Conservation (phyloP, 345 rosid species). For the Xanthoceras sorbifolium region DNA sequence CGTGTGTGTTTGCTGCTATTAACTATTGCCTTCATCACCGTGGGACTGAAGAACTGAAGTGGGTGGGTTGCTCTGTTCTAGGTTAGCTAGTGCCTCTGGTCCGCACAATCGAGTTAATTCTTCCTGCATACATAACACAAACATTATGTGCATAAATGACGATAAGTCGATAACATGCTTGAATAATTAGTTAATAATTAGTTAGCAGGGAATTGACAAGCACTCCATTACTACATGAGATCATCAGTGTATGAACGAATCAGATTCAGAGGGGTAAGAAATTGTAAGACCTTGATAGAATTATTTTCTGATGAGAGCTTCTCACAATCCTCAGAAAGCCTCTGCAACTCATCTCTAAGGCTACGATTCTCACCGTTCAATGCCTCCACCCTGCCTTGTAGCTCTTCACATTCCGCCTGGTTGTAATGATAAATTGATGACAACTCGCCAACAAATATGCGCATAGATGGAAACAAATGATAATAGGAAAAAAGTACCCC, state of each 20-base stretch:
- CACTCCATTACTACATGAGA: neutral
- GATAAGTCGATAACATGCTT: neutral
- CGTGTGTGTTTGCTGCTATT: slow-evolving; percentile 4
- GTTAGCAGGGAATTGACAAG: neutral
- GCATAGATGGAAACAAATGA: neutral
- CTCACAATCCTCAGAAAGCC: slow-evolving; percentile 83
- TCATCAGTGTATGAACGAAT: neutral
- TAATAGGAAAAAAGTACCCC: neutral
- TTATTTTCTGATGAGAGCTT: slow-evolving; percentile 81
- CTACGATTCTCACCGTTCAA: slow-evolving; percentile 59
- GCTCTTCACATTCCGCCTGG: slow-evolving; percentile 94
- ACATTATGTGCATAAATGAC: neutral
- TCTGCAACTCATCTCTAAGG: slow-evolving; percentile 78
- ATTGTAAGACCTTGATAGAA: slow-evolving; percentile 64
- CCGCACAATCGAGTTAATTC: slow-evolving; percentile 70
- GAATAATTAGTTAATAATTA: neutral
- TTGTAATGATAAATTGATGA: neutral
- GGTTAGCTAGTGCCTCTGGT: slow-evolving; percentile 70
- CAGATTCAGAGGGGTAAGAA: neutral
- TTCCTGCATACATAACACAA: slow-evolving; percentile 45
- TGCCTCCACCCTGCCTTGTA: slow-evolving; percentile 73
- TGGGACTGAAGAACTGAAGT: slow-evolving; percentile 29
- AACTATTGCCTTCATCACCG: slow-evolving; percentile 45
- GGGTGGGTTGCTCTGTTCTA: slow-evolving; percentile 48
- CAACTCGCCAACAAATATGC: neutral